A percentile compares a stretch with the other conserved stretches of the same genome.
Evolutionary conservation across 2,329 filamentous ascomycete species (phyloP).

Genomic region (Colletotrichum sp.): DNA sequence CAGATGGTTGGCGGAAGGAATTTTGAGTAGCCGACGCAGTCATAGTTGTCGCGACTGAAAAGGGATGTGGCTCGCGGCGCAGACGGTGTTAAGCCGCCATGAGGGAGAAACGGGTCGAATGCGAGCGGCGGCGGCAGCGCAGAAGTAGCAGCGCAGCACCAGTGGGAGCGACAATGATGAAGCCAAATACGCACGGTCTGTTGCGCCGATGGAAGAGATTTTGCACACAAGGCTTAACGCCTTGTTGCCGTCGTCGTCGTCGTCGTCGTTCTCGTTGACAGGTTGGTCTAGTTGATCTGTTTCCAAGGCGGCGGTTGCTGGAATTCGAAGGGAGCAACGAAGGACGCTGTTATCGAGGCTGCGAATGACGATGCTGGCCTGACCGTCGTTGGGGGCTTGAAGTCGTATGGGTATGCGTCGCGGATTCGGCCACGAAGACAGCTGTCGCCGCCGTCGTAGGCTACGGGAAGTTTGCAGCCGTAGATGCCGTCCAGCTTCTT

Average conservation of each 20-base stretch:
- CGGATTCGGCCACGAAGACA: slow-evolving; percentile 17
- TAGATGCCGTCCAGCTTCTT: not conserved
- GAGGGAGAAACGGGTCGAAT: not conserved
- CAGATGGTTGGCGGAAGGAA: slow-evolving; percentile 32
- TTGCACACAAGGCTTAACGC: not conserved
- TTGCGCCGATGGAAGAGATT: not conserved
- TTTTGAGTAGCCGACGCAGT: slow-evolving; percentile 41
- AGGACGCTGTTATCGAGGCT: not conserved
- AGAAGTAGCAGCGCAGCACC: not conserved
- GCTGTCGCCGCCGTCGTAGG: slow-evolving; percentile 19
- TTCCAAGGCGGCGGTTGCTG: slow-evolving; percentile 5
- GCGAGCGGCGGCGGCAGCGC: not conserved
- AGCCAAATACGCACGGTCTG: not conserved
- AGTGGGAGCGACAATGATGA: not conserved
- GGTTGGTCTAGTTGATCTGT: not conserved
- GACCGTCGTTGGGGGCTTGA: not conserved
- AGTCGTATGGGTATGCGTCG: slow-evolving; percentile 1
- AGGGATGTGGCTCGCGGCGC: slow-evolving; percentile 17
- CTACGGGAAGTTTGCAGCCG: not conserved
- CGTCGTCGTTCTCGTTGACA: not conserved
- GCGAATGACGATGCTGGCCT: not conserved
- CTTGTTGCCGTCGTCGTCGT: not conserved
- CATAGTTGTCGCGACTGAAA: slow-evolving; percentile 39
- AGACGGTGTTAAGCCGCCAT: slow-evolving; percentile 36
- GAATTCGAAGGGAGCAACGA: slow-evolving; percentile 5